Base-by-base conservation (phyloP, 495 filamentous ascomycete genomes). In the Penicillium mononematosum region DNA sequence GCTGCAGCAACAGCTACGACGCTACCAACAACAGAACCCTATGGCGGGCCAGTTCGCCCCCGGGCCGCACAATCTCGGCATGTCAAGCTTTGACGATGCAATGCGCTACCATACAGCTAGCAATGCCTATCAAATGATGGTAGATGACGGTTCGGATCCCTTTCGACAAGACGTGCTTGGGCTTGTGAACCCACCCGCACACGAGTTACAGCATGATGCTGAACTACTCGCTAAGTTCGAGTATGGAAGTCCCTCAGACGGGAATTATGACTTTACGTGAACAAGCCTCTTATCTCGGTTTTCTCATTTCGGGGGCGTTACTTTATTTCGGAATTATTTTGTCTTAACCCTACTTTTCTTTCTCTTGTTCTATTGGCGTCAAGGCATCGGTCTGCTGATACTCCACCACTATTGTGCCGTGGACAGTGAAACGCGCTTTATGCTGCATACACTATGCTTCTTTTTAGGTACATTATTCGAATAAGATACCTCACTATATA, bases 91-190 rank as follows among this genome's bases (percentile, higher is more conserved):
- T 59, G 71, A 76, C 16, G 74, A 75, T 45, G 68, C 72, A 22
- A 69, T 78, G 56, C 73, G 74, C 17, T 72, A 71, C 43, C 73
- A 77, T 54, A 61, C 69, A 0, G 66, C 69, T 11, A 69, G 50
- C 45, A 69, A 71, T 50, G 75, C 76, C 22, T 78, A 77, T 53
- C 73, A 76, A 46, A 73, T 76, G 67, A 75, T 79, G 74, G 72
- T 79, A 19, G 71, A 75, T 25, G 76, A 79, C 53, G 65, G 70
- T 2, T 70, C 72, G 4, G 75, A 78, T 39, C 55, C 70, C 0
- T 69, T 79, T 38, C 73, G 72, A 50, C 69, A 73, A 53, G 72
- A 75, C 50, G 65, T 75, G 27, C 63, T 78, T 50, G 70, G 70
- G 31, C 53, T 79, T 50, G 75, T 77, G 49, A 75, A 78, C 54